A percentile compares a stretch with the other conserved stretches of the same genome.
These are phyloP conservation scores for Cytospora leucostoma DNA, from an alignment of 2,329 filamentous ascomycete genomes.

Conservation along the genomic window DNA sequence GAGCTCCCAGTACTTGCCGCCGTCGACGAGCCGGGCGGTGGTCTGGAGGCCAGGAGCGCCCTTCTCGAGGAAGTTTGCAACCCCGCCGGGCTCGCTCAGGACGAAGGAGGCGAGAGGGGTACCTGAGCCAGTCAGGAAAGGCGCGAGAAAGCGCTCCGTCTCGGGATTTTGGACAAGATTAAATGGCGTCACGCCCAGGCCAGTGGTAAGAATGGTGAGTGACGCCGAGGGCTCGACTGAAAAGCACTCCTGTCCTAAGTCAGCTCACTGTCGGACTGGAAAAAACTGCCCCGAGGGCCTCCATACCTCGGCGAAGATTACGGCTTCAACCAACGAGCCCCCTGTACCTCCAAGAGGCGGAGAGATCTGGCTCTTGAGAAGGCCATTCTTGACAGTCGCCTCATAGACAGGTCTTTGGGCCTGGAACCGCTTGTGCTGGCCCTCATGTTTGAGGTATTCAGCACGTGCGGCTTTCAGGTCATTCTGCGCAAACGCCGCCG, in stretches of 20 bases:
- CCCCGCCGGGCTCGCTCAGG: conserved; percentile 53
- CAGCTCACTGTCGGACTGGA: background rate
- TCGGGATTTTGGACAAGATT: conserved; percentile 46
- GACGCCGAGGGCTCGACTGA: conserved; percentile 51
- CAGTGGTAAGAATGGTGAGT: conserved; percentile 54
- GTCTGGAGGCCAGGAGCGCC: conserved; percentile 51
- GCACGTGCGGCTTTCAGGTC: background rate
- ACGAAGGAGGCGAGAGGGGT: conserved; percentile 53
- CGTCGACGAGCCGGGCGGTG: conserved; percentile 49
- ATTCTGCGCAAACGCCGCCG: background rate
- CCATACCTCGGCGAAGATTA: conserved; percentile 43
- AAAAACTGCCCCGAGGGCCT: background rate
- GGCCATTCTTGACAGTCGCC: conserved; percentile 44
- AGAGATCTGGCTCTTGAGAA: conserved; percentile 51
- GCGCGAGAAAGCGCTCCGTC: conserved; percentile 47
- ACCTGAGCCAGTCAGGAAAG: conserved; percentile 48
- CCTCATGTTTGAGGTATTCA: conserved; percentile 8
- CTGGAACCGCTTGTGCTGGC: conserved; percentile 44
- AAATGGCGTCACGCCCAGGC: conserved; percentile 53
- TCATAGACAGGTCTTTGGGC: conserved; percentile 49
- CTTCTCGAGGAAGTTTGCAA: conserved; percentile 54
- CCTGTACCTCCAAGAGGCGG: conserved; percentile 47
- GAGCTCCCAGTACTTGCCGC: conserved; percentile 47
- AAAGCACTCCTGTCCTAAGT: conserved; percentile 49
- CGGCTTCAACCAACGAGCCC: conserved; percentile 48